Percentiles rank a stretch among this genome's conserved stretches.
Evolutionary conservation across 768 basidiomycete species (phyloP).

Genomic region (Boletus subcaerulescens): DNA sequence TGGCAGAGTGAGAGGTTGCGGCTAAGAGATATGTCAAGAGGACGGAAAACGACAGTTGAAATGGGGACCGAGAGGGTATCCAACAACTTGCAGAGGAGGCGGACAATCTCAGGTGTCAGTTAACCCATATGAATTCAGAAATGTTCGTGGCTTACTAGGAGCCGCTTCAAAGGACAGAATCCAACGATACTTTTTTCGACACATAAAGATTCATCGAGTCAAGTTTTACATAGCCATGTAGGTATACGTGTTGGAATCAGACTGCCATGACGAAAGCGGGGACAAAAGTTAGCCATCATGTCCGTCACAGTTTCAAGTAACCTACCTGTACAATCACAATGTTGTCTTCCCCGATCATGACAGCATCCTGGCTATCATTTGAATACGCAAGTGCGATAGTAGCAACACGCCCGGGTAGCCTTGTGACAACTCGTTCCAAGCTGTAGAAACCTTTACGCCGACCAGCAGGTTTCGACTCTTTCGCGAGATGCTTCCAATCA

Average conservation of each 20-base stretch:
- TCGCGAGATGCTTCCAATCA: slow-evolving; percentile 19
- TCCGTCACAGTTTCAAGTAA: neutral
- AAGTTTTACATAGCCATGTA: slow-evolving; percentile 28
- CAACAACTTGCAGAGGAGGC: too few relatives aligned
- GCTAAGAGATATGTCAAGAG: too few relatives aligned
- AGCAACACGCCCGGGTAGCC: slow-evolving; percentile 28
- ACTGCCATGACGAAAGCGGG: slow-evolving; percentile 6
- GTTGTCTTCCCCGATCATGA: slow-evolving; percentile 37
- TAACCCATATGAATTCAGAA: slow-evolving; percentile 41
- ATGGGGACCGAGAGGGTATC: too few relatives aligned
- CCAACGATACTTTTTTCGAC: slow-evolving; percentile 34
- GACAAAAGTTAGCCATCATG: neutral
- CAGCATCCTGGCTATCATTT: slow-evolving; percentile 25
- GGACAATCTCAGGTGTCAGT: too few relatives aligned
- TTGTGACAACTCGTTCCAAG: slow-evolving; percentile 21
- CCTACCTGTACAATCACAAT: slow-evolving; percentile 34
- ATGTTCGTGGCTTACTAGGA: slow-evolving; percentile 30
- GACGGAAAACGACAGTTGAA: too few relatives aligned
- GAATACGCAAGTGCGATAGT: slow-evolving; percentile 10
- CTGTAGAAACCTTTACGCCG: slow-evolving; percentile 15
- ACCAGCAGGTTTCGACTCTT: slow-evolving; percentile 1
- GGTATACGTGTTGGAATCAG: slow-evolving; percentile 13
- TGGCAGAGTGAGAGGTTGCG: neutral
- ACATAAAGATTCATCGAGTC: neutral
- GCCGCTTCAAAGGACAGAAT: neutral